phyloP scores from a whole-genome alignment of 352 stramenopile genomes.

The Pilasporangium apinafurcum region DNA sequence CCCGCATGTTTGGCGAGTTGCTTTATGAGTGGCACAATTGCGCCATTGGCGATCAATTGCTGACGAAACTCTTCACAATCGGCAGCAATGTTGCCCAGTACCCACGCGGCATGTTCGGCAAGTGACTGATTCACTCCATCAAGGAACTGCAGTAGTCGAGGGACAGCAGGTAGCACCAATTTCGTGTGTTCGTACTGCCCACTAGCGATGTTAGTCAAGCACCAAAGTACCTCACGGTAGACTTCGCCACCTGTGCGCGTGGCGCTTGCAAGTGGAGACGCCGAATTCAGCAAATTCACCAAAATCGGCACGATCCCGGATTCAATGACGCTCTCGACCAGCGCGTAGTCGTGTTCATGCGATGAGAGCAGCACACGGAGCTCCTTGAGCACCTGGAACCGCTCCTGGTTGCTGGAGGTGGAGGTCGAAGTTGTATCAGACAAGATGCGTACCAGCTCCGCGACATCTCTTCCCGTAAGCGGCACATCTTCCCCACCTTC shows the following conservation, averaged over 20 bases:
- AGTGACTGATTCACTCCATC: conserved; percentile 48
- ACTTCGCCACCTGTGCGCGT: conserved; percentile 63
- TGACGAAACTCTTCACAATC: conserved; percentile 84
- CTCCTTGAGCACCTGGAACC: conserved; percentile 66
- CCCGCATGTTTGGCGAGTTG: conserved; percentile 19
- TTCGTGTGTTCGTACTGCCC: conserved; percentile 83
- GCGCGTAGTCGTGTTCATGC: conserved; percentile 60
- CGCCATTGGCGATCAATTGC: conserved; percentile 59
- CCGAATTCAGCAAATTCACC: conserved; percentile 56
- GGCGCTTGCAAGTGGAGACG: conserved; percentile 52
- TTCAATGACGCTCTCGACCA: conserved; percentile 72
- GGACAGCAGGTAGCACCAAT: conserved; percentile 66
- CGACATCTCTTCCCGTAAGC: conserved; percentile 46
- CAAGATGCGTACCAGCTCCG: conserved; percentile 42
- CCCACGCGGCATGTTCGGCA: conserved; percentile 73
- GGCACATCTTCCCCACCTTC: conserved; percentile 26
- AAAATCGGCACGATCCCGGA: conserved; percentile 72
- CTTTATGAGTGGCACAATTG: conserved; percentile 41
- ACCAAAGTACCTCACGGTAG: conserved; percentile 78
- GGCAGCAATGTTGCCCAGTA: conserved; percentile 80
- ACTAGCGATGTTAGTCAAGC: conserved; percentile 77
- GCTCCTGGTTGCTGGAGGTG: conserved; percentile 38
- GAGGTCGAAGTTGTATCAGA: conserved; percentile 27
- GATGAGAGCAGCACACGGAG: conserved; percentile 52
- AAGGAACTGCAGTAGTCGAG: conserved; percentile 66